Conservation (phyloP, 768 basidiomycete genomes). For the Phallus indusiatus region DNA sequence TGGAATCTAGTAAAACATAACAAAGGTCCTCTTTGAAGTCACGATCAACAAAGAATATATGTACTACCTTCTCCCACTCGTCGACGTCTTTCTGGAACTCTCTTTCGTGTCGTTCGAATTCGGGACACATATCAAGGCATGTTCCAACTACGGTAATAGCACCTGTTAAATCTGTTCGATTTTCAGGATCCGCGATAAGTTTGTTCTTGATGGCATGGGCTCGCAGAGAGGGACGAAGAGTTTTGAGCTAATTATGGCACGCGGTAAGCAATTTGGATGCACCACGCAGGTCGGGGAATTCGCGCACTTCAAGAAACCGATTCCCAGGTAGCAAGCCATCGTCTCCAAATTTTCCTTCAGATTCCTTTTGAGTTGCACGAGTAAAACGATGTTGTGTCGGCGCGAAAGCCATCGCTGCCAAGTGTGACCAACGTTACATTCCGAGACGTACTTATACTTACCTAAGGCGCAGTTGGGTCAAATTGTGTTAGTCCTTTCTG, state of each 20-base stretch:
- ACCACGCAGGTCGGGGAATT: background rate
- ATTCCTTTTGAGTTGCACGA: background rate
- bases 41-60: no score
- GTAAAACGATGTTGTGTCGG: constrained; percentile 1
- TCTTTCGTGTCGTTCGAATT: constrained; percentile 84
- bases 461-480: background rate
- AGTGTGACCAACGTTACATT: background rate
- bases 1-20: constrained; percentile 36
- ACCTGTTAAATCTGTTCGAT: constrained; percentile 8
- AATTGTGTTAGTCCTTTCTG: background rate
- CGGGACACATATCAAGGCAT: constrained; percentile 90
- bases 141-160: constrained; percentile 92
- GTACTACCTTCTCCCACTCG: constrained; percentile 67
- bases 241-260: constrained; percentile 1
- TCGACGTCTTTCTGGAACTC: constrained; percentile 85
- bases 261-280: background rate
- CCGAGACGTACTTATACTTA: background rate
- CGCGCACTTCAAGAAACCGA: constrained; percentile 2
- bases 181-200: constrained; percentile 6
- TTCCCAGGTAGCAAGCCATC: constrained; percentile 5
- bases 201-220: constrained; percentile 5
- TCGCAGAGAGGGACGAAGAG: constrained; percentile 7
- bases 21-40: no score
- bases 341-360: background rate
- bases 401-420: background rate